Evolutionary conservation across 2,329 filamentous ascomycete genomes (phyloP), one percentile per base, ranked within the genome.

Genomic region (Diaporthe citri): DNA sequence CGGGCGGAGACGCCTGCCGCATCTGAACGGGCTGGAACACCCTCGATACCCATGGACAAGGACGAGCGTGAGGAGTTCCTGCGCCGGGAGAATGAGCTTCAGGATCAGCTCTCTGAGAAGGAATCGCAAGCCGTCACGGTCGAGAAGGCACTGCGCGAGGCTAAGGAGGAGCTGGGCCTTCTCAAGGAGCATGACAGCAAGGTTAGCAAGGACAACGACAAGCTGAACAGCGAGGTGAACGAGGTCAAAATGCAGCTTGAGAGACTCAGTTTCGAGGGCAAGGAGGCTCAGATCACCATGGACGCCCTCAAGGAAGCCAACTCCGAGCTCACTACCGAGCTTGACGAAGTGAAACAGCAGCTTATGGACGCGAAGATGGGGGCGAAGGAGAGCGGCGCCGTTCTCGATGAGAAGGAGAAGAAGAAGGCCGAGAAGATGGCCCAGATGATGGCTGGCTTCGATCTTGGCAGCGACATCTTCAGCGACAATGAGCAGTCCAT

Each of bases 381-480:
- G 79, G 95, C 96, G 74, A 97, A 97, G 86, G 97, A 98, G 86
- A 96, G 94, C 1, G 95, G 91, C 59, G 95, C 95, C 12, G 93
- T 95, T 22, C 87, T 97, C 28, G 96, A 98, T 79, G 97, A 98
- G 85, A 99, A 99, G 89, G 97, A 98, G 86, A 96, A 95, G 88
- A 96, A 95, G 87, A 99, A 99, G 89, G 95, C 96, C 0, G 97
- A 99, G 86, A 97, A 97, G 86, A 99, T 99, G 97, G 97, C 97
- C 57, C 94, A 98, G 89, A 99, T 99, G 97, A 98, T 99, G 96
- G 97, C 97, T 75, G 95, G 96, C 4, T 98, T 99, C 80, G 96
- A 99, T 81, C 90, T 99, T 46, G 96, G 95, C 59, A 93, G 94
- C 66, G 96, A 98, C 74, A 93, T 97, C 43, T 97, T 98, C 83